A percentile compares a stretch with the other conserved stretches of the same genome.
These are phyloP conservation scores for Cutaneotrichosporon sp. DNA, from an alignment of 1,284 basidiomycete genomes.

Conservation along the genomic window DNA sequence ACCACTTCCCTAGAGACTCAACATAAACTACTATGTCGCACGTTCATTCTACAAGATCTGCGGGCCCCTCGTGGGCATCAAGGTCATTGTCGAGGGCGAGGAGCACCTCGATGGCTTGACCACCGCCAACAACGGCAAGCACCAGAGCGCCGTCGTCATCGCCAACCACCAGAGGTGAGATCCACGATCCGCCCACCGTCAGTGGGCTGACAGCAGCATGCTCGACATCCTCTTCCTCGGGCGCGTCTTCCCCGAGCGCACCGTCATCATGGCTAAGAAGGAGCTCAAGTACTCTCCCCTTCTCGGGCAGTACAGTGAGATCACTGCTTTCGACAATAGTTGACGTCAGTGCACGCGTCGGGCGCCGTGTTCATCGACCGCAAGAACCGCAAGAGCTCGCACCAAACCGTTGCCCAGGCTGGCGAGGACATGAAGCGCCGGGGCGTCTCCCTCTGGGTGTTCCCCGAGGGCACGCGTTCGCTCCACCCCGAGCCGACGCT, in stretches of 20 bases:
- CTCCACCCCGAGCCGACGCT: constrained; percentile 66
- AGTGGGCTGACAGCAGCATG: constrained; percentile 60
- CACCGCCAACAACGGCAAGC: constrained; percentile 58
- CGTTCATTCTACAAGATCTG: constrained; percentile 77
- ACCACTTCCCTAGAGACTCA: constrained; percentile 61
- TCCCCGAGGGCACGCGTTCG: constrained; percentile 88
- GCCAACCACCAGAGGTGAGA: constrained; percentile 81
- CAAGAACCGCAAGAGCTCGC: constrained; percentile 71
- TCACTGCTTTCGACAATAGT: background rate
- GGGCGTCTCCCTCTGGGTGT: constrained; percentile 77
- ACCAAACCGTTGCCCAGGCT: constrained; percentile 74
- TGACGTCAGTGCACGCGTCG: constrained; percentile 66
- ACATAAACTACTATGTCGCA: constrained; percentile 85
- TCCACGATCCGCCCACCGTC: constrained; percentile 7
- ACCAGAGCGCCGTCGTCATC: constrained; percentile 64
- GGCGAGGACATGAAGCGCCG: constrained; percentile 77
- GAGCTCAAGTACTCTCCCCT: constrained; percentile 82
- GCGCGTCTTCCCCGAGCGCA: constrained; percentile 77
- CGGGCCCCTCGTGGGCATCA: constrained; percentile 67
- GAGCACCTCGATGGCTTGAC: constrained; percentile 66
- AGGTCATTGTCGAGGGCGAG: constrained; percentile 79
- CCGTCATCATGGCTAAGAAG: constrained; percentile 92
- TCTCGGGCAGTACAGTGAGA: constrained; percentile 78
- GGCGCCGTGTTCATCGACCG: constrained; percentile 95
- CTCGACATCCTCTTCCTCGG: constrained; percentile 83